Percentiles rank a stretch among this genome's conserved stretches.
Conservation (phyloP, 192 early-diverging fungal genomes). For the Dimargaris verticillata region DNA sequence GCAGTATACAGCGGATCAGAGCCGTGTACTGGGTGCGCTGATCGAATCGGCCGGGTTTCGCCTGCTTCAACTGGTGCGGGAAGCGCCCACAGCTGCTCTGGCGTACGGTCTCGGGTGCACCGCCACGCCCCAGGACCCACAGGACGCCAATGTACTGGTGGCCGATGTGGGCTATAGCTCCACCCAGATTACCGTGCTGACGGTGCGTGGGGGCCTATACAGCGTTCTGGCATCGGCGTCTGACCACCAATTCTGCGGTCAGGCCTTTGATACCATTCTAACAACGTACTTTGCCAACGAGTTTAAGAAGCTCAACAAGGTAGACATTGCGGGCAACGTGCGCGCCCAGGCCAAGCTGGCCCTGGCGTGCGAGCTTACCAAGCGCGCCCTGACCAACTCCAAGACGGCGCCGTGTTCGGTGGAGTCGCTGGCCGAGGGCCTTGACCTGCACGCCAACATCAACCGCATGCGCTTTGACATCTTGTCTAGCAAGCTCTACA, state of each 20-base stretch:
- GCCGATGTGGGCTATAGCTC: constrained; percentile 79
- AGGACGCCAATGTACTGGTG: constrained; percentile 66
- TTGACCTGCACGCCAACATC: constrained; percentile 74
- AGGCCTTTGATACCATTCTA: constrained; percentile 70
- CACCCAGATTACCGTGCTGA: constrained; percentile 65
- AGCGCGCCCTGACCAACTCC: constrained; percentile 68
- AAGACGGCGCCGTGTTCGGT: constrained; percentile 79
- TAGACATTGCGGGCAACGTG: constrained; percentile 59
- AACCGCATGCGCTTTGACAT: constrained; percentile 84
- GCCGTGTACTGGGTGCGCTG: constrained; percentile 42
- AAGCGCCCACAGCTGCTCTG: constrained; percentile 80
- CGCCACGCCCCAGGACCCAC: constrained; percentile 27
- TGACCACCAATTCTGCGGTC: constrained; percentile 64
- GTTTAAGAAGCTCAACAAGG: constrained; percentile 73
- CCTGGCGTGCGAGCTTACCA: constrained; percentile 76
- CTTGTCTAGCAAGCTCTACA: constrained; percentile 59
- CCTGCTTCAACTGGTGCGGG: constrained; percentile 64
- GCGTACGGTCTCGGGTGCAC: constrained; percentile 55
- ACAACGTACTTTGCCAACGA: constrained; percentile 64
- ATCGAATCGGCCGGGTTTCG: constrained; percentile 64
- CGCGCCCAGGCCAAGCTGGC: constrained; percentile 68
- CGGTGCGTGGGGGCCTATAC: constrained; percentile 67
- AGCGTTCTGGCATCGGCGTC: constrained; percentile 61
- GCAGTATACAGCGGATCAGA: constrained; percentile 62
- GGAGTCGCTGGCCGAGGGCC: constrained; percentile 78